phyloP scores from a whole-genome alignment of 257 asterid species.

The Solanum paucissectum region DNA sequence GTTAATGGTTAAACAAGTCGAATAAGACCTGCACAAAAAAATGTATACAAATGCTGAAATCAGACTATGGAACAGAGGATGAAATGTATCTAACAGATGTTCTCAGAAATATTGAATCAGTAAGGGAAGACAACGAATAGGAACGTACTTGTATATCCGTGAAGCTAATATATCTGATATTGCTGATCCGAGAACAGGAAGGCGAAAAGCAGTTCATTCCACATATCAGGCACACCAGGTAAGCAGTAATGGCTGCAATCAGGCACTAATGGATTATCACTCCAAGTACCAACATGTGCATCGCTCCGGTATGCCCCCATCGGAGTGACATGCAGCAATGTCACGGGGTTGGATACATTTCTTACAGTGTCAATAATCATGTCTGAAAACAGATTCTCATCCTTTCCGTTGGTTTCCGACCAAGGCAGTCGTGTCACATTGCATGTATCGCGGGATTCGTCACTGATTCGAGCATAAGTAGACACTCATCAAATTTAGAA shows the following conservation, averaged over 20 bases:
- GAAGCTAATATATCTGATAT: neutral
- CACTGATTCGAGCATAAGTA: slow-evolving; percentile 21
- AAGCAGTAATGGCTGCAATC: slow-evolving; percentile 98
- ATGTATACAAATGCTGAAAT: neutral
- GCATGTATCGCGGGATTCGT: slow-evolving; percentile 46
- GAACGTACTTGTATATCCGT: slow-evolving; percentile 9
- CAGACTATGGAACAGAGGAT: neutral
- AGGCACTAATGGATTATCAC: slow-evolving; percentile 61
- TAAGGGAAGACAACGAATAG: neutral
- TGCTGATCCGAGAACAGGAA: slow-evolving; percentile 21
- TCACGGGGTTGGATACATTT: slow-evolving; percentile 38
- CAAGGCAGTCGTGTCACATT: slow-evolving; percentile 56
- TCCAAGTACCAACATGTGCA: slow-evolving; percentile 72
- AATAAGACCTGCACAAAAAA: neutral
- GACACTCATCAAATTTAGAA: neutral
- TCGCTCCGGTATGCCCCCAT: slow-evolving; percentile 61
- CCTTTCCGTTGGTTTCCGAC: slow-evolving; percentile 23
- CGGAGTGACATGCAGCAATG: slow-evolving; percentile 59
- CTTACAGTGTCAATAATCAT: slow-evolving; percentile 35
- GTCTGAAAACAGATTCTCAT: slow-evolving; percentile 43
- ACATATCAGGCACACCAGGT: slow-evolving; percentile 85
- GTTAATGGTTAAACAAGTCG: neutral
- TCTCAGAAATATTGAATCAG: neutral
- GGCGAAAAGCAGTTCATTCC: slow-evolving; percentile 74
- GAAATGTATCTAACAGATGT: neutral